phyloP scores from a whole-genome alignment of 495 filamentous ascomycete genomes.

The Penicillium atrosanguineum region DNA sequence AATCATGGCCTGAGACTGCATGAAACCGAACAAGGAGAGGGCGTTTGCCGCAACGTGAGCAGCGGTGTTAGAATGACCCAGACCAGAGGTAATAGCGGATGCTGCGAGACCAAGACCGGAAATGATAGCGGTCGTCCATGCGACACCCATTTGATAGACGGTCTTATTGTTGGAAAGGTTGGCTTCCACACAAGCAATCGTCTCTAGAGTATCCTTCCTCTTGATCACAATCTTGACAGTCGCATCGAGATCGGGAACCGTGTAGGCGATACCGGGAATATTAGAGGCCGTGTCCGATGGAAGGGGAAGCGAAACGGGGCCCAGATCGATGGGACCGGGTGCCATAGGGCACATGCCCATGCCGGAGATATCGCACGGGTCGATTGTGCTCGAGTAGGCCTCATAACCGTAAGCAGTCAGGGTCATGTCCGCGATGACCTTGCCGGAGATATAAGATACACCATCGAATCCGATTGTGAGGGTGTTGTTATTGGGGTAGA shows the following conservation, averaged over 20 bases:
- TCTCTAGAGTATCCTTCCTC: conserved; percentile 53
- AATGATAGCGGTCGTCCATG: conserved; percentile 85
- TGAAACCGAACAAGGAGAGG: conserved; percentile 89
- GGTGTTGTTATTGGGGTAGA: conserved; percentile 71
- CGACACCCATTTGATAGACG: conserved; percentile 83
- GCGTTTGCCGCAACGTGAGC: conserved; percentile 94
- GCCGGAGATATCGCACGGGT: conserved; percentile 73
- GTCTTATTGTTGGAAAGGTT: conserved; percentile 90
- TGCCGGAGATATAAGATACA: conserved; percentile 79
- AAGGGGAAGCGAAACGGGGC: conserved; percentile 63
- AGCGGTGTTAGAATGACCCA: conserved; percentile 93
- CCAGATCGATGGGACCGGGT: conserved; percentile 73
- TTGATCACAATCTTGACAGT: conserved; percentile 79
- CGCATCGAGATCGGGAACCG: conserved; percentile 91
- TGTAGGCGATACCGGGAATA: conserved; percentile 84
- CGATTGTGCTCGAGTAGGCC: conserved; percentile 58
- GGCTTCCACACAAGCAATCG: conserved; percentile 85
- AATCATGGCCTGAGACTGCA: conserved; percentile 95
- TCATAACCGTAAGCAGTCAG: conserved; percentile 81
- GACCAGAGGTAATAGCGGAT: conserved; percentile 76
- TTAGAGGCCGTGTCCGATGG: conserved; percentile 50
- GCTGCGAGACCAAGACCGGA: conserved; percentile 78
- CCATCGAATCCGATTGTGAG: conserved; percentile 75
- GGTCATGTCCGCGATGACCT: conserved; percentile 74
- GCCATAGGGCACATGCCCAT: conserved; percentile 91